Percentiles rank a stretch among this genome's conserved stretches.
These are phyloP conservation scores for Cephalotrichum gorgonifer DNA, from an alignment of 2,329 filamentous ascomycete genomes.

Conservation along the genomic window DNA sequence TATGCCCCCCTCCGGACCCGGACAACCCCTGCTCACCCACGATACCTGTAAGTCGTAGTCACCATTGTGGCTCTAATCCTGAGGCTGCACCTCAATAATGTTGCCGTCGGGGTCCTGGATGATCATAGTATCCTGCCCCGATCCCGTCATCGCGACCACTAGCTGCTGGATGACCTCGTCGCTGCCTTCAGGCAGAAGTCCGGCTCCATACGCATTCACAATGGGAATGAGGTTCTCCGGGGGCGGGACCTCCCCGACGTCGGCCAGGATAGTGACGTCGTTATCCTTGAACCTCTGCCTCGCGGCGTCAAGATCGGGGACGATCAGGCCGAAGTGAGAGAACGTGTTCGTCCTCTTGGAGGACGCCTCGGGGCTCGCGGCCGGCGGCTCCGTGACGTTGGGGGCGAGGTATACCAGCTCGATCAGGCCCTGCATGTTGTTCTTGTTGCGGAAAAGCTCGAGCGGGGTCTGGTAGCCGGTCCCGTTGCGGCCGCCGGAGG, in stretches of 20 bases:
- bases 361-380: slow-evolving; percentile 5
- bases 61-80: neutral
- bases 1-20: too few relatives aligned
- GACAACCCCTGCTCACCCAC: too few relatives aligned
- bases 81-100: slow-evolving; percentile 14
- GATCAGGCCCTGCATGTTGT: slow-evolving; percentile 20
- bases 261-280: slow-evolving; percentile 17
- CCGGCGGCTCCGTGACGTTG: slow-evolving; percentile 9
- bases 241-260: slow-evolving; percentile 10
- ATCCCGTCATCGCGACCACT: slow-evolving; percentile 7
- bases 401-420: slow-evolving; percentile 18
- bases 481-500: slow-evolving; percentile 25
- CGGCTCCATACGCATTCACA: slow-evolving; percentile 8
- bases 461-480: slow-evolving; percentile 22
- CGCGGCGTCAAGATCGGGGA: slow-evolving; percentile 18
- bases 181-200: slow-evolving; percentile 8
- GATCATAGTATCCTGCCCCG: slow-evolving; percentile 9
- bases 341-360: slow-evolving; percentile 18
- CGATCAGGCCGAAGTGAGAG: slow-evolving; percentile 23
- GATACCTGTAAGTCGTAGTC: too few relatives aligned
- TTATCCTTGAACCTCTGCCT: slow-evolving; percentile 15
- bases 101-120: slow-evolving; percentile 15
- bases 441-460: slow-evolving; percentile 22
- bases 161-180: slow-evolving; percentile 5
- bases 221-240: slow-evolving; percentile 7